These are phyloP conservation scores for Leishmania braziliensis DNA, from an alignment of 208 protist genomes.

Conservation along the genomic window DNA sequence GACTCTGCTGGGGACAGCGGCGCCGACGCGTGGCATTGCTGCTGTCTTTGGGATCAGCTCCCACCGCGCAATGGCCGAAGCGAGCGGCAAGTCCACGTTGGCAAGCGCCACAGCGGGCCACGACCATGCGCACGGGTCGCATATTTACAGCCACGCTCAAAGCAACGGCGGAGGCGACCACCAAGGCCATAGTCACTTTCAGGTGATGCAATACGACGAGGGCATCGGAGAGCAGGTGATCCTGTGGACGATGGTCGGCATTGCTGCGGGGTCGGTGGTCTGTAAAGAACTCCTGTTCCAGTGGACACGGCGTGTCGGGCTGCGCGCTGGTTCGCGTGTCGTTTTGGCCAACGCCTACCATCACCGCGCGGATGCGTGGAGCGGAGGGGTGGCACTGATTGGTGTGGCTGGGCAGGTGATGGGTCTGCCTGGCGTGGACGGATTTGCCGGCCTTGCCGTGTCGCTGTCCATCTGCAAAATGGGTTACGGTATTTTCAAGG, in stretches of 20 bases:
- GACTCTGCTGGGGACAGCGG: conserved; percentile 11
- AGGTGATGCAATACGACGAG: conserved; percentile 60
- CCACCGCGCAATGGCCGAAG: conserved; percentile 5
- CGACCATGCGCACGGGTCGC: not conserved
- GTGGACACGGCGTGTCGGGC: conserved; percentile 77
- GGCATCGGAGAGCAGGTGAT: conserved; percentile 54
- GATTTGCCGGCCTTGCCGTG: conserved; percentile 74
- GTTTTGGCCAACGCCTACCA: conserved; percentile 90
- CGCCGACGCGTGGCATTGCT: conserved; percentile 15
- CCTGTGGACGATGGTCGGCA: conserved; percentile 83
- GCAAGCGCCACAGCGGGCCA: not conserved
- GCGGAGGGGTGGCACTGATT: conserved; percentile 77
- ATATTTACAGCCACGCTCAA: conserved; percentile 21
- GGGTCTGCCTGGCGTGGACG: conserved; percentile 79
- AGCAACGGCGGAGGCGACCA: conserved; percentile 32
- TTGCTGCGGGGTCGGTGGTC: conserved; percentile 69
- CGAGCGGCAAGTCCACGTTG: not conserved
- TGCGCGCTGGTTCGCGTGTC: conserved; percentile 76
- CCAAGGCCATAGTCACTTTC: conserved; percentile 84
- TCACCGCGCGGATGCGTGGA: conserved; percentile 90
- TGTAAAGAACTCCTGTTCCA: conserved; percentile 84
- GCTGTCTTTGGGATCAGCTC: conserved; percentile 12
- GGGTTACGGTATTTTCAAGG: conserved; percentile 66
- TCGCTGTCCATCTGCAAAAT: conserved; percentile 83
- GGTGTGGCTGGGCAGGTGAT: conserved; percentile 74